A percentile compares a stretch with the other conserved stretches of the same genome.
Evolutionary conservation across 176 grass and related monocot genomes (phyloP).

Genomic region (Eleusine indica): DNA sequence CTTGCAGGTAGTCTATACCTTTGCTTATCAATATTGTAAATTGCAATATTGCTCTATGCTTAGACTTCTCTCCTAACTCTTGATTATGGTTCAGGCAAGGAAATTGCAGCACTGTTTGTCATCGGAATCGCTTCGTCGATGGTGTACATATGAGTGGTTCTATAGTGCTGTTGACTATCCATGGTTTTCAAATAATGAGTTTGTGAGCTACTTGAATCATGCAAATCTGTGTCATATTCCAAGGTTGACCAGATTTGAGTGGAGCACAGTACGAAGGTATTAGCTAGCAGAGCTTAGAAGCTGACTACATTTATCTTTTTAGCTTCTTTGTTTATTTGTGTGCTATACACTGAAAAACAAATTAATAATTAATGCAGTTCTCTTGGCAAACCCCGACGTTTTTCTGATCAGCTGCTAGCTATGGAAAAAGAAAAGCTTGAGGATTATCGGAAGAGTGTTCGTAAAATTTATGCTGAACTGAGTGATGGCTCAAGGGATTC

Average conservation of each 20-base stretch:
- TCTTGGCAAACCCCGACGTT: constrained; percentile 71
- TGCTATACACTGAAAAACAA: neutral
- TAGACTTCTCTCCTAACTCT: constrained; percentile 38
- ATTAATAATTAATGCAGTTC: constrained; percentile 50
- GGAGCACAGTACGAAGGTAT: constrained; percentile 71
- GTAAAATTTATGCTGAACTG: constrained; percentile 54
- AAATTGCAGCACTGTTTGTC: constrained; percentile 56
- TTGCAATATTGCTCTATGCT: constrained; percentile 17
- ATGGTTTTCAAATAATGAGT: constrained; percentile 79
- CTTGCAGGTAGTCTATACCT: constrained; percentile 49
- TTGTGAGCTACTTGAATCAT: constrained; percentile 63
- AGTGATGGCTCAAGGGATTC: constrained; percentile 48
- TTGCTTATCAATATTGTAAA: constrained; percentile 21
- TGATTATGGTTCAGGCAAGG: constrained; percentile 42
- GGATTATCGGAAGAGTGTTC: constrained; percentile 58
- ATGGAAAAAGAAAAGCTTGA: constrained; percentile 70
- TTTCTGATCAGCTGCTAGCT: constrained; percentile 55
- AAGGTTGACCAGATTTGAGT: constrained; percentile 63
- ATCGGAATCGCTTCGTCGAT: constrained; percentile 60
- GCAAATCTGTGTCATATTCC: constrained; percentile 57
- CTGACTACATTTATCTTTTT: neutral
- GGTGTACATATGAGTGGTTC: constrained; percentile 84
- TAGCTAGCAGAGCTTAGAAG: constrained; percentile 3
- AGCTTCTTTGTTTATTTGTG: constrained; percentile 18
- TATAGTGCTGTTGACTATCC: constrained; percentile 82